phyloP scores from a whole-genome alignment of 2,329 filamentous ascomycete genomes.

The Fusarium sororula region DNA sequence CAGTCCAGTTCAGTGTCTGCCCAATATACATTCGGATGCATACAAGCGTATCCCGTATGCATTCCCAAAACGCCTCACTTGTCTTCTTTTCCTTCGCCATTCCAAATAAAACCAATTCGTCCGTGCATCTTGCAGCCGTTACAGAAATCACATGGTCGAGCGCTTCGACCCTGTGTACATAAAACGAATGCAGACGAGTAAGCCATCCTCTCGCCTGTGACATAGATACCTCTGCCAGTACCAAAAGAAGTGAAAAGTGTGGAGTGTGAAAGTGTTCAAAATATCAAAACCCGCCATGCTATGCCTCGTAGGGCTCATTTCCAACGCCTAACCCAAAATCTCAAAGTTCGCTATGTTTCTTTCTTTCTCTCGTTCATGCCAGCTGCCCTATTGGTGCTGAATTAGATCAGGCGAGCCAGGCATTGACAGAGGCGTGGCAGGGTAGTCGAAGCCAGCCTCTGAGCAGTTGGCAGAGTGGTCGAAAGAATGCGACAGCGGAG shows the following conservation, averaged over 20 bases:
- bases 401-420: slow-evolving; percentile 70
- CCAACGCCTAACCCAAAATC: slow-evolving; percentile 37
- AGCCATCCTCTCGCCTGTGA: slow-evolving; percentile 10
- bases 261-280: slow-evolving; percentile 34
- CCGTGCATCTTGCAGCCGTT: slow-evolving; percentile 40
- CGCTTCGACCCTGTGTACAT: slow-evolving; percentile 38
- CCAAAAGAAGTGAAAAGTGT: slow-evolving; percentile 29
- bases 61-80: slow-evolving; percentile 40
- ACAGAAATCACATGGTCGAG: slow-evolving; percentile 39
- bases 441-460: slow-evolving; percentile 70
- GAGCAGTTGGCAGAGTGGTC: slow-evolving; percentile 73
- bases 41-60: slow-evolving; percentile 26
- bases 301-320: slow-evolving; percentile 30
- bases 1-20: slow-evolving; percentile 1
- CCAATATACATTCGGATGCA: slow-evolving; percentile 18
- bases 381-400: slow-evolving; percentile 28
- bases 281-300: slow-evolving; percentile 40
- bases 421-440: slow-evolving; percentile 78
- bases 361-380: background rate
- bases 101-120: slow-evolving; percentile 39
- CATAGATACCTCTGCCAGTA: slow-evolving; percentile 21
- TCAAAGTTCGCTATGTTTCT: slow-evolving; percentile 25
- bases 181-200: slow-evolving; percentile 32
- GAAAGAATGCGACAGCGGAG: slow-evolving; percentile 78
- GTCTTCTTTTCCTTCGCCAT: slow-evolving; percentile 36